Evolutionary conservation across 495 filamentous ascomycete genomes (phyloP).

Genomic region (Aspergillus bridgeri): DNA sequence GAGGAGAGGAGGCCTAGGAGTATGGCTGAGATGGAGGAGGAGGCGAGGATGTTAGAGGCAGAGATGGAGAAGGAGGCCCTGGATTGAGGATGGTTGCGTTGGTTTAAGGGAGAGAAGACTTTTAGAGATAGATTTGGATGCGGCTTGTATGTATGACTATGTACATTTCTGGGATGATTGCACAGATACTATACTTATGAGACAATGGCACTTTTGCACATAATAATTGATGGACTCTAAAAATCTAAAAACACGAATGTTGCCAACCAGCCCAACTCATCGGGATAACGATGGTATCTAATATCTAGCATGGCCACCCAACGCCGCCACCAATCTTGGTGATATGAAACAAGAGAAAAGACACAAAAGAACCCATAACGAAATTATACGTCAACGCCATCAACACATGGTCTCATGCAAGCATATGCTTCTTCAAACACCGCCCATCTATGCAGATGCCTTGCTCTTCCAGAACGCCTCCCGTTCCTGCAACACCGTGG

Average conservation of each 20-base stretch:
- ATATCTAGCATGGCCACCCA: background rate
- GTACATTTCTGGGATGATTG: background rate
- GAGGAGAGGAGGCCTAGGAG: slow-evolving; percentile 62
- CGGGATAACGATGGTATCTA: background rate
- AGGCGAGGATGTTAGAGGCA: slow-evolving; percentile 63
- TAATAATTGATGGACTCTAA: background rate
- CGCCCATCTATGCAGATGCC: background rate
- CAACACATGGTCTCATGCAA: slow-evolving; percentile 2
- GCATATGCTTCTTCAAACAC: background rate
- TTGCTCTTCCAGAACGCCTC: slow-evolving; percentile 63
- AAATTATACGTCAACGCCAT: slow-evolving; percentile 5
- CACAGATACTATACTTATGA: background rate
- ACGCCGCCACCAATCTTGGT: background rate
- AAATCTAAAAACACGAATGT: background rate
- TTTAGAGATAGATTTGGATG: slow-evolving; percentile 3
- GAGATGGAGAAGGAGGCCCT: slow-evolving; percentile 46
- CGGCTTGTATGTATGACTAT: background rate
- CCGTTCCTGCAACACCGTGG: slow-evolving; percentile 72
- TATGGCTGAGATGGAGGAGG: slow-evolving; percentile 72
- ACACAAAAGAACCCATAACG: background rate
- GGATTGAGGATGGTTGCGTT: slow-evolving; percentile 12
- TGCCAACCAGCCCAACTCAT: background rate
- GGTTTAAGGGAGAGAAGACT: background rate
- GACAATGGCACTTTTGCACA: background rate
- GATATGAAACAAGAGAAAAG: background rate